These are phyloP conservation scores for Thraustochytrium sp. DNA, from an alignment of 352 stramenopile species.

Conservation along the genomic window DNA sequence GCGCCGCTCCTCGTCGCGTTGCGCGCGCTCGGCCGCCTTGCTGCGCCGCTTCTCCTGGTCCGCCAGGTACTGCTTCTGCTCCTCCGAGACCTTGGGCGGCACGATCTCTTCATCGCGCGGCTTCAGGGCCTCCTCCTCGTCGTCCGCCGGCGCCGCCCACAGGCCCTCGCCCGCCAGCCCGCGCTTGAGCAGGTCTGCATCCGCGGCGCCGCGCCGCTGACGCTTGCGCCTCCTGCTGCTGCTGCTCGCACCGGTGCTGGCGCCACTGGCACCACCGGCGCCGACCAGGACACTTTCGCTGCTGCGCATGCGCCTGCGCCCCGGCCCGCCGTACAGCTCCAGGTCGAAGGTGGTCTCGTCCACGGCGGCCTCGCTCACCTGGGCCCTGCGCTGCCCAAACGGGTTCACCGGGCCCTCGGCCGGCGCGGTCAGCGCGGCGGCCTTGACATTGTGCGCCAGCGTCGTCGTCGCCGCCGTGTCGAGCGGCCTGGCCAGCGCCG, in stretches of 20 bases:
- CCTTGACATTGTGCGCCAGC: not conserved
- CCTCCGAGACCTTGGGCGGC: not conserved
- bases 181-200: not conserved
- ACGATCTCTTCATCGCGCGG: not conserved
- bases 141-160: not conserved
- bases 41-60: not conserved
- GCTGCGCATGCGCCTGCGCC: no score
- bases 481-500: not conserved
- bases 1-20: not conserved
- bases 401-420: not conserved
- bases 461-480: not conserved
- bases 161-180: not conserved
- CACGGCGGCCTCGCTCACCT: not conserved
- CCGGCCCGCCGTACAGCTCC: not conserved
- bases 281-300: no score
- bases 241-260: not conserved
- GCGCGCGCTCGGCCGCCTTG: not conserved
- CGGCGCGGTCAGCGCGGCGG: not conserved
- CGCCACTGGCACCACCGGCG: not conserved
- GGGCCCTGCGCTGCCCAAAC: not conserved
- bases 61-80: slow-evolving; percentile 2
- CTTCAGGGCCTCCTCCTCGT: not conserved
- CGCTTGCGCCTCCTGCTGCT: not conserved
- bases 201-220: not conserved
- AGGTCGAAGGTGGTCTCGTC: not conserved